These are phyloP conservation scores for Suillus decipiens DNA, from an alignment of 768 basidiomycete genomes.

Conservation along the genomic window DNA sequence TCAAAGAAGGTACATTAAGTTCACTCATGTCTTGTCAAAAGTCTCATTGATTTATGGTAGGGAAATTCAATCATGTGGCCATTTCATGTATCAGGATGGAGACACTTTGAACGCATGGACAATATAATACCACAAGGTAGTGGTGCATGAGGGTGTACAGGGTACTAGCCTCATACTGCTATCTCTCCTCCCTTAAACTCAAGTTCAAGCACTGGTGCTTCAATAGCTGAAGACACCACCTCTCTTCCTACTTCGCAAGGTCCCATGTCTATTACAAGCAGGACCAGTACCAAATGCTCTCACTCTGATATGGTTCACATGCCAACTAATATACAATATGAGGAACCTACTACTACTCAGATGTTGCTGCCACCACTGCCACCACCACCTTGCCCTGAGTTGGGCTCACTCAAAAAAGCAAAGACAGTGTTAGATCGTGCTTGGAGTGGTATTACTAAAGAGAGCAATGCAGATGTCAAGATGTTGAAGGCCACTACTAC, in stretches of 20 bases:
- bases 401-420: neutral
- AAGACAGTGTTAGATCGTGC: neutral
- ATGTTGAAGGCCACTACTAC: too few relatives aligned
- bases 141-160: neutral
- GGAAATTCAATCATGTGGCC: neutral
- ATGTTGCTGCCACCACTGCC: neutral
- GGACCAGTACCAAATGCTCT: too few relatives aligned
- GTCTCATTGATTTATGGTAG: neutral
- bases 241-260: neutral
- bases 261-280: neutral
- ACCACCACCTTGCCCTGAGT: too few relatives aligned
- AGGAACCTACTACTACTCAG: neutral
- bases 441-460: neutral
- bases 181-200: neutral
- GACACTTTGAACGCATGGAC: neutral
- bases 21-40: neutral
- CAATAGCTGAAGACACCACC: neutral
- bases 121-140: neutral
- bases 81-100: neutral
- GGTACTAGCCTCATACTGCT: neutral
- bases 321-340: neutral
- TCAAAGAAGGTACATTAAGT: neutral
- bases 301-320: neutral
- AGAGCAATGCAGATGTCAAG: neutral
- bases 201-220: neutral